phyloP scores from a whole-genome alignment of 2,329 filamentous ascomycete genomes.

The Aspergillus melleus region DNA sequence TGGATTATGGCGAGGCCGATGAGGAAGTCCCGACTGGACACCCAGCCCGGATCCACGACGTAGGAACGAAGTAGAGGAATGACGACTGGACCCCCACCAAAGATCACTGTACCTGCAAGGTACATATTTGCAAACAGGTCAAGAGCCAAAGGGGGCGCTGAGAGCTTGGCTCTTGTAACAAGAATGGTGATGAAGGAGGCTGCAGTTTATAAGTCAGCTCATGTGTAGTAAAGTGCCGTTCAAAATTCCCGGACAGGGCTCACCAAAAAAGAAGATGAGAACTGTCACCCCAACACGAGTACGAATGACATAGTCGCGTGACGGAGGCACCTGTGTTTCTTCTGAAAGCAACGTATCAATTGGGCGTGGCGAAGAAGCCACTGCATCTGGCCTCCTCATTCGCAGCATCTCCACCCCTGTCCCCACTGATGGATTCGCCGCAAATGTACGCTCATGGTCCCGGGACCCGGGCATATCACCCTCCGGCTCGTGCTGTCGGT shows the following conservation, averaged over 20 bases:
- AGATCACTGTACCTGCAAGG: constrained; percentile 69
- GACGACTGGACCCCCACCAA: constrained; percentile 65
- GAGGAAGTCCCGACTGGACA: constrained; percentile 68
- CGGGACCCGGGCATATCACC: no score
- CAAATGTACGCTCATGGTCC: not conserved
- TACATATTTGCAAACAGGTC: constrained; percentile 71
- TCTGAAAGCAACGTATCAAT: not conserved
- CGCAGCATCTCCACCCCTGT: not conserved
- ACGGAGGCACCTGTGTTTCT: not conserved
- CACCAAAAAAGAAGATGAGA: constrained; percentile 52
- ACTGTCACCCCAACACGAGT: constrained; percentile 40
- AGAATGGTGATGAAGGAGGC: constrained; percentile 59
- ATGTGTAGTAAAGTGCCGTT: no score
- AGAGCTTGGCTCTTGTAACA: constrained; percentile 45
- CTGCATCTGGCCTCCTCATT: not conserved
- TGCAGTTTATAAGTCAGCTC: constrained; percentile 15
- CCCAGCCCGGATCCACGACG: constrained; percentile 69
- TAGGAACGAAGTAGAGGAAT: constrained; percentile 62
- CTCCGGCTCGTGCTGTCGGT: constrained; percentile 7
- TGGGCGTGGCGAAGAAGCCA: not conserved
- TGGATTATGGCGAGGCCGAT: constrained; percentile 72
- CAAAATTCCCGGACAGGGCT: not conserved
- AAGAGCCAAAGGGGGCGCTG: constrained; percentile 50
- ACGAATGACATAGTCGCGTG: constrained; percentile 35
- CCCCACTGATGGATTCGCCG: not conserved